Percentiles rank a stretch among this genome's conserved stretches.
These are phyloP conservation scores for Hydnomerulius pinastri DNA, from an alignment of 768 basidiomycete genomes.

Conservation along the genomic window DNA sequence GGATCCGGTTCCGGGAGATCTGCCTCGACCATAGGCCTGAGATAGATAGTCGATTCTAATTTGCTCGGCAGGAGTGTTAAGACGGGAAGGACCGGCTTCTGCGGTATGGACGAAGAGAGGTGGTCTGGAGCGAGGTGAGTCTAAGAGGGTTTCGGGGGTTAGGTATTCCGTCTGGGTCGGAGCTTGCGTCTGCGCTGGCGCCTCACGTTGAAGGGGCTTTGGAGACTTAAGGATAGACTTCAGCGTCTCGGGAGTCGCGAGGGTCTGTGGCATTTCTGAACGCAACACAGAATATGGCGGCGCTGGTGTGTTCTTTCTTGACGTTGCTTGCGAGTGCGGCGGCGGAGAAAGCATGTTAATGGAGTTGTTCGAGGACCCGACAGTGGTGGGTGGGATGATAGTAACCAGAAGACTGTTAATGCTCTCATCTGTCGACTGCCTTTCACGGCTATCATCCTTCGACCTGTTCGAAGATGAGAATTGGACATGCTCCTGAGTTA, in stretches of 20 bases:
- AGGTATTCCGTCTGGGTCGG: neutral
- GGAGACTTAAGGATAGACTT: neutral
- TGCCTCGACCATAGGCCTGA: neutral
- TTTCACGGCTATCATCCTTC: neutral
- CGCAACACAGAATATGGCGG: neutral
- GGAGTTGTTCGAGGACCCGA: neutral
- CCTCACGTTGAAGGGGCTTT: neutral
- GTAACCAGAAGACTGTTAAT: neutral
- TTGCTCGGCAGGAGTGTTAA: neutral
- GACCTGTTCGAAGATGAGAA: neutral
- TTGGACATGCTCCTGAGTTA: neutral
- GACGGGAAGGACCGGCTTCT: neutral
- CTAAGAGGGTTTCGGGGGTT: neutral
- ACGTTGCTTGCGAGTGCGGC: neutral
- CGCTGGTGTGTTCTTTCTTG: neutral
- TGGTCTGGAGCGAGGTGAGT: neutral
- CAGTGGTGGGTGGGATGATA: neutral
- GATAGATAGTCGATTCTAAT: neutral
- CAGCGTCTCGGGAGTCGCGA: neutral
- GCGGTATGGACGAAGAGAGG: neutral
- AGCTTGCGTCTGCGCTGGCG: neutral
- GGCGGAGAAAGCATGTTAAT: neutral
- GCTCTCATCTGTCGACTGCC: neutral
- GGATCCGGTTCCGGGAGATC: neutral
- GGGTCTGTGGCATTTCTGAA: no score